phyloP scores from a whole-genome alignment of 257 asterid genomes.

The Sherardia arvensis region DNA sequence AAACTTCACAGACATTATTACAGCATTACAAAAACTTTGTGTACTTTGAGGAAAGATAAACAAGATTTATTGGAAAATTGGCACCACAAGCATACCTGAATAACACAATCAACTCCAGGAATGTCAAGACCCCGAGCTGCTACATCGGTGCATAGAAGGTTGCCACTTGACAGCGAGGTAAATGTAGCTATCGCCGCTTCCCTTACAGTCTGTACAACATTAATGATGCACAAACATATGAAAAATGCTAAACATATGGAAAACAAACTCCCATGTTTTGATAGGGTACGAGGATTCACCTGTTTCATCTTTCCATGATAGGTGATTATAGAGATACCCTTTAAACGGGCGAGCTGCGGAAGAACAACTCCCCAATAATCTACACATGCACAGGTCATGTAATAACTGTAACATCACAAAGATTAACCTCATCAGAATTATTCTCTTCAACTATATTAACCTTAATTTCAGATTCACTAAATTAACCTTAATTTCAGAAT shows the following conservation, averaged over 20 bases:
- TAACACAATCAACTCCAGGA: conserved; percentile 88
- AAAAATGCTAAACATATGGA: background rate
- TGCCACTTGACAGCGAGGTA: conserved; percentile 65
- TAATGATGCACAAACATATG: conserved; percentile 5
- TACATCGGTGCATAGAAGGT: conserved; percentile 97
- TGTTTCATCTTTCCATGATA: conserved; percentile 99
- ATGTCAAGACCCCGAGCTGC: conserved; percentile 98
- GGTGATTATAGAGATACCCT: conserved; percentile 46
- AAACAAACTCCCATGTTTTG: background rate
- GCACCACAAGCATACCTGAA: conserved; percentile 45
- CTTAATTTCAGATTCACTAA: conserved; percentile 4
- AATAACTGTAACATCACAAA: conserved; percentile 51
- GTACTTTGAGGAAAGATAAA: background rate
- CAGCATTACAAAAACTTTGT: conserved; percentile 11
- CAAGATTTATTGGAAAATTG: background rate
- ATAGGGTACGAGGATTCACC: conserved; percentile 26
- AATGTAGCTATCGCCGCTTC: conserved; percentile 76
- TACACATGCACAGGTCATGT: conserved; percentile 96
- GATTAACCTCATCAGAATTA: conserved; percentile 13
- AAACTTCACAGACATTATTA: conserved; percentile 11
- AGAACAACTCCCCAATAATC: conserved; percentile 97
- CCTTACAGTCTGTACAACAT: conserved; percentile 49
- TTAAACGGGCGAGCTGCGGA: conserved; percentile 59
- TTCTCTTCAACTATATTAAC: background rate
- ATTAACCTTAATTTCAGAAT: conserved; percentile 5